Evolutionary conservation across 164 flowering plant genomes (phyloP).

Genomic region (Tetrastigma voinierianum): DNA sequence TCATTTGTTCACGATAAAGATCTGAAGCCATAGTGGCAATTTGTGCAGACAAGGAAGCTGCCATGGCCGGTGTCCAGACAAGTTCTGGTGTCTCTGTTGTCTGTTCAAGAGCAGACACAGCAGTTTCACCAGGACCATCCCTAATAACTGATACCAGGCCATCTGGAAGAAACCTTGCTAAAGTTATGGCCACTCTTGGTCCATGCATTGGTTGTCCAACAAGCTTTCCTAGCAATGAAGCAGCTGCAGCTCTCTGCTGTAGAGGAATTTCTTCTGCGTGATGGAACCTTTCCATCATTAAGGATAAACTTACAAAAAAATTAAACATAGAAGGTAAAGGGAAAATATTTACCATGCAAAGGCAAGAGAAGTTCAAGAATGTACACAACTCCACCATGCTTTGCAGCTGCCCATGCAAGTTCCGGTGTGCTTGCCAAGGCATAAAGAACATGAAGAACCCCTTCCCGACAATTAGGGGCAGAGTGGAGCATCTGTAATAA

Average conservation of each 20-base stretch:
- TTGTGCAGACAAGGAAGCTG: conserved; percentile 92
- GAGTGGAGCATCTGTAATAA: conserved; percentile 92
- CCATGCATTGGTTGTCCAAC: conserved; percentile 99
- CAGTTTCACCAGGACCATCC: conserved; percentile 99
- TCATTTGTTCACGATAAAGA: conserved; percentile 88
- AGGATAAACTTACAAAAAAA: background rate
- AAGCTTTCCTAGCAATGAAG: conserved; percentile 95
- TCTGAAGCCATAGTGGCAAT: conserved; percentile 94
- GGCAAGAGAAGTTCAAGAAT: conserved; percentile 97
- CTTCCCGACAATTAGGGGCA: conserved; percentile 88
- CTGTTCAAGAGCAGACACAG: conserved; percentile 80
- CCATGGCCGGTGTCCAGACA: conserved; percentile 99
- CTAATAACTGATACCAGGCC: conserved; percentile 85
- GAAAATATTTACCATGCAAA: conserved; percentile 54
- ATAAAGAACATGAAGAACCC: conserved; percentile 94
- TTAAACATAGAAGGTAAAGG: background rate
- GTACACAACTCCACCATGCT: conserved; percentile 98
- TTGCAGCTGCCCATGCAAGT: conserved; percentile 99
- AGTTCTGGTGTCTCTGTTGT: conserved; percentile 99
- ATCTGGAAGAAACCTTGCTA: conserved; percentile 96
- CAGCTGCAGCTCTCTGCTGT: conserved; percentile 95
- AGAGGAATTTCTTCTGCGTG: conserved; percentile 87
- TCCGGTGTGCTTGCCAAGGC: conserved; percentile 98
- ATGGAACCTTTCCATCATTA: conserved; percentile 8
- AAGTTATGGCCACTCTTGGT: conserved; percentile 94